Evolutionary conservation across 2,329 filamentous ascomycete species (phyloP), one percentile per base, ranked within the genome.

Genomic region (Madurella mycetomatis): DNA sequence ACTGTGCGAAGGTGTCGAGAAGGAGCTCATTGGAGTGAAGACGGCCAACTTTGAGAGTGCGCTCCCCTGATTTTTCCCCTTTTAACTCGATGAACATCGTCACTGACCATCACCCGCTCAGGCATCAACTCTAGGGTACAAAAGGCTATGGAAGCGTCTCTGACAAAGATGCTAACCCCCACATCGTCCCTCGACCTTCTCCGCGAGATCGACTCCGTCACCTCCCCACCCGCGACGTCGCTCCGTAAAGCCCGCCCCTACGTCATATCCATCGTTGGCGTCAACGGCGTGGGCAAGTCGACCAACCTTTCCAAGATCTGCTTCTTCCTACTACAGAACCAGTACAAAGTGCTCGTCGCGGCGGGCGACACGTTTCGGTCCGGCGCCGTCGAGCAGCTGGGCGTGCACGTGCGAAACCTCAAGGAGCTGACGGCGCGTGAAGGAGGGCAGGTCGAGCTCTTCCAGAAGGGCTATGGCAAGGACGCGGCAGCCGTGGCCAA

Each of bases 271-370:
- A 96, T 99, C 58, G 94, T 99, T 42, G 94, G 94, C 58, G 94
- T 99, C 68, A 99, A 99, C 70, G 94, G 94, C 51, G 94, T 99
- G 39, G 94, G 94, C 67, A 99, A 99, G 75, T 96, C 92, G 15
- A 99, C 94, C 49, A 97, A 96, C 69, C 79, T 99, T 39, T 92
- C 90, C 71, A 99, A 99, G 73, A 96, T 99, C 62, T 95, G 92
- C 71, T 99, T 94, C 74, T 99, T 99, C 76, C 79, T 99, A 39
- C 79, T 99, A 32, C 92, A 99, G 72, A 99, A 99, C 77, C 92
- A 95, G 69, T 95, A 96, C 77, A 88, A 88, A 67, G 91, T 99
- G 15, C 81, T 99, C 54, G 90, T 99, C 62, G 92, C 90, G 13
- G 92, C 94, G 9, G 94, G 90, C 64, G 92, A 99, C 70, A 99